Base-by-base conservation (phyloP, 805 yeast genomes). In the Ogataea pilisensis region DNA sequence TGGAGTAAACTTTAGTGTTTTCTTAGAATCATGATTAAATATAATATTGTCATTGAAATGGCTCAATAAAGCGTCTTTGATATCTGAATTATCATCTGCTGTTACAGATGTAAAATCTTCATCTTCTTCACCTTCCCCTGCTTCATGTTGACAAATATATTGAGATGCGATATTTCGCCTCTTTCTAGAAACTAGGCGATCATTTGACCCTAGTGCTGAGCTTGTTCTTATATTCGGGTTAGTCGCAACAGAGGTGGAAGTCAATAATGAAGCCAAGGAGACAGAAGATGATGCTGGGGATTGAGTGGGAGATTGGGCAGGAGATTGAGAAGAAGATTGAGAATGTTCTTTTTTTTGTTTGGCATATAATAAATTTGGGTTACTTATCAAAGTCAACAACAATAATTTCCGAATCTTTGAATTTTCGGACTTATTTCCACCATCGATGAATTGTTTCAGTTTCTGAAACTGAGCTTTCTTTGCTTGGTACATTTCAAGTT, bases 341-440 rank as follows among this genome's bases (percentile, higher is more conserved):
- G 39, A 31, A 1, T 46, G 42, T 24, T 34, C 41, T 5, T 33
- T 22, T 12, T 38, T 42, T 7, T 33, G 37, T 21, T 44, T 34
- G 18, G 34, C 27, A 35, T 34, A 18, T 34, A 43, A 47, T n/a
- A 50, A 34, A 19, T 41, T 41, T 2, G 61, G 63, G 34, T 54
- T 58, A 7, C 62, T 50, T 13, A 60, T 42, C 27, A 58, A 34
- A 33, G 50, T 54, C 40, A 60, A 39, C 12, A 61, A 33, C 13
- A 61, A 18, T 20, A 61, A 42, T 39, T 54, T 53, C 38, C 55
- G 55, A 30, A 61, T 37, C 7, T 57, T 43, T 11, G 14, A 29
- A 29, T 43, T 41, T 36, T 49, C 45, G 8, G 25, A 8, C 16
- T 20, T 21, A 37, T 46, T 56, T 20, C 45, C 35, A 6, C 21